Conservation (phyloP, 495 filamentous ascomycete genomes). For the Lindgomyces ingoldianus region DNA sequence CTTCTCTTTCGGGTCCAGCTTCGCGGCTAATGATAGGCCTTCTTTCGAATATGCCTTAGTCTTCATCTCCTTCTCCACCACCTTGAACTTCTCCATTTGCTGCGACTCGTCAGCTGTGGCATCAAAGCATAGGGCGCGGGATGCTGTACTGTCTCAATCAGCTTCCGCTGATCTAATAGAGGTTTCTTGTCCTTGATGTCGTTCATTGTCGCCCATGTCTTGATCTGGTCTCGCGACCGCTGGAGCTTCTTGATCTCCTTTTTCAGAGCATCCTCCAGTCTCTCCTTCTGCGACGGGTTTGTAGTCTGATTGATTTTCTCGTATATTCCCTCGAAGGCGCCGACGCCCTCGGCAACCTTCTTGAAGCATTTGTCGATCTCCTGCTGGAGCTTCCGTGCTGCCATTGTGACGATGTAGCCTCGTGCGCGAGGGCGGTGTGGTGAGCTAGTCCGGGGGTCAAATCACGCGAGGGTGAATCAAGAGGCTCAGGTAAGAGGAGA, state of each 20-base stretch:
- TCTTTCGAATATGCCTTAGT: conserved; percentile 99
- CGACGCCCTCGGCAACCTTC: conserved; percentile 89
- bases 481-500: conserved; percentile 2
- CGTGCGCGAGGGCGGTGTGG: conserved; percentile 19
- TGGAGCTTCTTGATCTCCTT: conserved; percentile 99
- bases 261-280: conserved; percentile 94
- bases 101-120: conserved; percentile 36
- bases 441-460: conserved; percentile 2
- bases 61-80: conserved; percentile 99
- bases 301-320: conserved; percentile 91
- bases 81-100: conserved; percentile 99
- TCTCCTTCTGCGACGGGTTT: conserved; percentile 95
- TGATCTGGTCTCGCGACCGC: conserved; percentile 95
- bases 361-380: conserved; percentile 99
- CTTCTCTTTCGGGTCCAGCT: conserved; percentile 92
- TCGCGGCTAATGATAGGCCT: conserved; percentile 82
- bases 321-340: conserved; percentile 86
- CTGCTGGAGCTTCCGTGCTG: conserved; percentile 90
- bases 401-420: conserved; percentile 61
- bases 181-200: conserved; percentile 99
- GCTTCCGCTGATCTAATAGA: conserved; percentile 84
- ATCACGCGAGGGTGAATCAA: neutral
- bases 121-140: neutral
- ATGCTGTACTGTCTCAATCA: conserved; percentile 84
- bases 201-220: conserved; percentile 94